Base-by-base conservation (phyloP, 495 filamentous ascomycete genomes). In the Cercophora samala region DNA sequence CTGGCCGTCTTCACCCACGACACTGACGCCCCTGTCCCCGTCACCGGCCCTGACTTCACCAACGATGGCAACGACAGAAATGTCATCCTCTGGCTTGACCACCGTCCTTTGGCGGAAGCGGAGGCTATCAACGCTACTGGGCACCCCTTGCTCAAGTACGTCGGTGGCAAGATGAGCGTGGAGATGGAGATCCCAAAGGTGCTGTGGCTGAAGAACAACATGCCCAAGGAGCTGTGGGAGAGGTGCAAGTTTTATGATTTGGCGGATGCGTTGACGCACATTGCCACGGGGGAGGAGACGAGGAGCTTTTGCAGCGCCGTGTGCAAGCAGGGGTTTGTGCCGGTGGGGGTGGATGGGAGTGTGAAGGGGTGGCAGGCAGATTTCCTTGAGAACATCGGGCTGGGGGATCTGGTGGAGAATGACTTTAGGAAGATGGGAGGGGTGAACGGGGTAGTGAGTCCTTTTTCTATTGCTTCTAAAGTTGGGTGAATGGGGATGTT, bases 141-240 rank as follows among this genome's bases (percentile, higher is more conserved):
- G 60, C 95, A 98, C 80, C 92, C 93, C 69, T 83, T 99, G n/a
- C 85, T 99, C 46, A 88, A 91, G 60, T 99, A 97, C 77, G 94
- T 99, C 5, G 95, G 95, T 58, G 94, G 95, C 52, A 93, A 87
- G 71, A 98, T 99, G 95, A 96, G 91, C 72, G 91, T 96, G 69
- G 95, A 99, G 81, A 99, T 99, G 95, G 95, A 99, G 75, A 93
- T 97, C 25, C 95, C 95, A 24, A 99, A 99, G 74, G 92, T 97
- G 1, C 82, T 98, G 24, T 99, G 95, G 95, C 81, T 99, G 70
- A 97, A 98, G 83, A 95, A 96, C 74, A 84, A 97, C 78, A 97
- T 99, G 95, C 91, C 95, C n/a, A 82, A 88, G 62, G 91, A 95
- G 64, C 81, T 94, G 15, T 99, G 97, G 74, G 87, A 87, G 59